Percentiles rank a stretch among this genome's conserved stretches.
phyloP scores from a whole-genome alignment of 1,139 yeast genomes.

The Suhomyces panamericanus region DNA sequence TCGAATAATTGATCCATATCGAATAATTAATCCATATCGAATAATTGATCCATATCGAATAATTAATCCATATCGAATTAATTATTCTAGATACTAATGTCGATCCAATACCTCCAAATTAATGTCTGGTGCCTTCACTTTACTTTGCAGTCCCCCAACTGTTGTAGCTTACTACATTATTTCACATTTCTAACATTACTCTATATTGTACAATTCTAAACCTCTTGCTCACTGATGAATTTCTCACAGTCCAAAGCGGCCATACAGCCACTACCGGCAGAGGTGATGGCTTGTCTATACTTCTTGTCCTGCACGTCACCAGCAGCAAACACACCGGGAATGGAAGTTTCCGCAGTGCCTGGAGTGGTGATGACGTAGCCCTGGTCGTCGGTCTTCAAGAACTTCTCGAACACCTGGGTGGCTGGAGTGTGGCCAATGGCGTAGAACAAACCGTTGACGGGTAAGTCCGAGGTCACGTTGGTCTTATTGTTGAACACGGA shows the following conservation, averaged over 20 bases:
- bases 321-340: slow-evolving; percentile 94
- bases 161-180: too few relatives aligned
- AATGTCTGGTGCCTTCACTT: too few relatives aligned
- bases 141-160: too few relatives aligned
- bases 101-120: too few relatives aligned
- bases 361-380: slow-evolving; percentile 90
- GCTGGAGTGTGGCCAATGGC: slow-evolving; percentile 99
- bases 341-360: slow-evolving; percentile 84
- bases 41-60: too few relatives aligned
- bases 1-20: too few relatives aligned
- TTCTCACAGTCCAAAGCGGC: slow-evolving; percentile 96
- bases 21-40: too few relatives aligned
- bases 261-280: slow-evolving; percentile 99
- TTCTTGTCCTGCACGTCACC: slow-evolving; percentile 98
- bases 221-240: slow-evolving; percentile 69
- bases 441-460: slow-evolving; percentile 90
- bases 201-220: slow-evolving; percentile 4
- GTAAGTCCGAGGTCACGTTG: slow-evolving; percentile 64
- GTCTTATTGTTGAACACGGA: slow-evolving; percentile 70
- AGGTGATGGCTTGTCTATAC: slow-evolving; percentile 98
- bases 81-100: too few relatives aligned
- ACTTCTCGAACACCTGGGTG: slow-evolving; percentile 73
- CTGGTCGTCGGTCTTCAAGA: slow-evolving; percentile 78
- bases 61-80: too few relatives aligned
- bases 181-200: not conserved